Percentiles rank a stretch among this genome's conserved stretches.
Evolutionary conservation across 2,329 filamentous ascomycete species (phyloP).

Genomic region (Fusarium sp.): DNA sequence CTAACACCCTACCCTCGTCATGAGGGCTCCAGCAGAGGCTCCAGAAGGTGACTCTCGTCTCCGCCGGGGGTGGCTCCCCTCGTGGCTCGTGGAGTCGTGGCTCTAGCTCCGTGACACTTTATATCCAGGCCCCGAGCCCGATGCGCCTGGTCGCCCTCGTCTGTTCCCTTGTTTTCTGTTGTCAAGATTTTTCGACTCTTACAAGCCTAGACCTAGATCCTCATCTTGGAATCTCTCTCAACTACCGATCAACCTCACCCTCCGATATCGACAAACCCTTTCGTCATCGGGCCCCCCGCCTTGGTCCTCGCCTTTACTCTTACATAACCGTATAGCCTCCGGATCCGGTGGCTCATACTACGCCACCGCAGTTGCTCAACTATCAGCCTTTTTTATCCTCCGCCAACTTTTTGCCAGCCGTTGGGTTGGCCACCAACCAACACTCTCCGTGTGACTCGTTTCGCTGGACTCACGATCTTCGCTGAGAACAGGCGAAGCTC

Average conservation of each 20-base stretch:
- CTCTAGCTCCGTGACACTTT: constrained; percentile 18
- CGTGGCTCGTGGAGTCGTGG: constrained; percentile 32
- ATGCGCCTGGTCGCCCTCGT: constrained; percentile 25
- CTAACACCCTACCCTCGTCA: constrained; percentile 30
- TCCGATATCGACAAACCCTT: constrained; percentile 25
- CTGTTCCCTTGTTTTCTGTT: constrained; percentile 24
- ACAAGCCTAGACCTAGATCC: constrained; percentile 14
- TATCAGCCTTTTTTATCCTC: constrained; percentile 15
- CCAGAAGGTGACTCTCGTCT: constrained; percentile 10
- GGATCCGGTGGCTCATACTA: constrained; percentile 38
- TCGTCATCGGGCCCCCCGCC: constrained; percentile 33
- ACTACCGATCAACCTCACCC: background rate
- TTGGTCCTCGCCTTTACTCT: constrained; percentile 18
- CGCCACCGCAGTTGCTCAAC: constrained; percentile 32
- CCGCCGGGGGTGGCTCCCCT: constrained; percentile 18
- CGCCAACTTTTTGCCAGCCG: constrained; percentile 31
- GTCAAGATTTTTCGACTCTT: constrained; percentile 21
- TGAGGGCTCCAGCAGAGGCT: constrained; percentile 19
- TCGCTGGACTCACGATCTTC: constrained; percentile 2
- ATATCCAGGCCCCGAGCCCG: constrained; percentile 37
- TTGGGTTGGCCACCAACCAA: constrained; percentile 29
- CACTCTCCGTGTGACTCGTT: background rate
- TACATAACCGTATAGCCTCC: constrained; percentile 23
- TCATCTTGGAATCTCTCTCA: constrained; percentile 16
- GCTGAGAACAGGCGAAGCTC: constrained; percentile 7